Conservation (phyloP, 2,329 filamentous ascomycete genomes). For the Diplodia seriata region DNA sequence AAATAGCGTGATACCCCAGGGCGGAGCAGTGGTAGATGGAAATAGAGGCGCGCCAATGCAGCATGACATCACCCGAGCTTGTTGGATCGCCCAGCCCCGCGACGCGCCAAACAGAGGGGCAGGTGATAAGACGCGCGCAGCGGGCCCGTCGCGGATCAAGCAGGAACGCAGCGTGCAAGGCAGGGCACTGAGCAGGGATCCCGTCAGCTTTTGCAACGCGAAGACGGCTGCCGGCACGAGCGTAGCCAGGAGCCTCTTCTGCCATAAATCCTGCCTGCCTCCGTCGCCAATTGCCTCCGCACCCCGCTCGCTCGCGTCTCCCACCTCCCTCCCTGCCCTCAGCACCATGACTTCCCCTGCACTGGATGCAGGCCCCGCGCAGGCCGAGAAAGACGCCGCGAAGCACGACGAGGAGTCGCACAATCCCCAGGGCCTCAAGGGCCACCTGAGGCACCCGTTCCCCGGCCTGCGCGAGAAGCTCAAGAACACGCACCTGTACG, state of each 20-base stretch:
- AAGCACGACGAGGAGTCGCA: constrained; percentile 31
- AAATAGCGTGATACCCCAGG: constrained; percentile 24
- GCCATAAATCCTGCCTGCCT: constrained; percentile 7
- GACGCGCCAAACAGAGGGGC: constrained; percentile 24
- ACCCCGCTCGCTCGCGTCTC: constrained; percentile 6
- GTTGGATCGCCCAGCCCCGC: constrained; percentile 21
- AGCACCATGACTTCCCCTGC: constrained; percentile 29
- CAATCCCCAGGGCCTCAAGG: constrained; percentile 30
- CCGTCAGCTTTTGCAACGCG: constrained; percentile 7
- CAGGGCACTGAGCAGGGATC: constrained; percentile 14
- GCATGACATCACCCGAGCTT: constrained; percentile 23
- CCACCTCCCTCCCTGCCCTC: not conserved
- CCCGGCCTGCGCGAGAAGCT: constrained; percentile 53
- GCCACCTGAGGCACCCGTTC: constrained; percentile 47
- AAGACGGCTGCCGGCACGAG: constrained; percentile 15
- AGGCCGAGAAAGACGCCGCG: constrained; percentile 1
- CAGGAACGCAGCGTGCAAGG: constrained; percentile 18
- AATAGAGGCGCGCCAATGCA: constrained; percentile 27
- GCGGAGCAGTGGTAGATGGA: constrained; percentile 16
- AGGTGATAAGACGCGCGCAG: constrained; percentile 22
- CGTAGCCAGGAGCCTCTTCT: not conserved
- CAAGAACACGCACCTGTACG: constrained; percentile 55
- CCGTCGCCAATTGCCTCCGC: constrained; percentile 7
- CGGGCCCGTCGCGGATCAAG: constrained; percentile 22
- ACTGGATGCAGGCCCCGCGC: not conserved